These are phyloP conservation scores for Dillenia suffruticosa DNA, from an alignment of 164 flowering plant species.

Conservation along the genomic window DNA sequence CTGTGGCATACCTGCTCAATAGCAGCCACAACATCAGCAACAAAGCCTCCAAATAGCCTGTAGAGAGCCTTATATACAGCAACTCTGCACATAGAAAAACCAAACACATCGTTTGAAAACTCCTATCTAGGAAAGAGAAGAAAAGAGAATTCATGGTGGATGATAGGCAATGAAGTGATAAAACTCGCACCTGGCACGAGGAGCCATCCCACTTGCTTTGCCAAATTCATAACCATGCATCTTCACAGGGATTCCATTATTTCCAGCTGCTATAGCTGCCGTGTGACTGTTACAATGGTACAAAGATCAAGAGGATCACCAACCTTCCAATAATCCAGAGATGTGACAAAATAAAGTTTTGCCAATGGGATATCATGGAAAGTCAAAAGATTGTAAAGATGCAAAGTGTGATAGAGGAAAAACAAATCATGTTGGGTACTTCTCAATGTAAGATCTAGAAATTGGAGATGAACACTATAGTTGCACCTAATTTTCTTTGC, in stretches of 20 bases:
- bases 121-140: background rate
- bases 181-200: constrained; percentile 79
- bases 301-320: no score
- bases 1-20: constrained; percentile 74
- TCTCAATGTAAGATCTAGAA: no score
- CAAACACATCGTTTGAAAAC: background rate
- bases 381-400: no score
- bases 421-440: no score
- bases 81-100: constrained; percentile 43
- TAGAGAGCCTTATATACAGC: constrained; percentile 98
- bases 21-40: constrained; percentile 97
- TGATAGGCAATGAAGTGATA: background rate
- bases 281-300: constrained; percentile 61
- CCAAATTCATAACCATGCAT: constrained; percentile 94
- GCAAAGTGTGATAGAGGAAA: no score
- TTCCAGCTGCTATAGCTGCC: constrained; percentile 98
- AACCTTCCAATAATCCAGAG: background rate
- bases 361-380: no score
- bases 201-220: constrained; percentile 99
- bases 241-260: constrained; percentile 90
- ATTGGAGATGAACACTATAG: no score
- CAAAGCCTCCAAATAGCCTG: constrained; percentile 95
- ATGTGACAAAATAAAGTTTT: background rate
- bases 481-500: no score
- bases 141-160: background rate